Evolutionary conservation across 805 yeast species (phyloP), one percentile per base, ranked within the genome.

Genomic region (Isabelozyma rhagii): DNA sequence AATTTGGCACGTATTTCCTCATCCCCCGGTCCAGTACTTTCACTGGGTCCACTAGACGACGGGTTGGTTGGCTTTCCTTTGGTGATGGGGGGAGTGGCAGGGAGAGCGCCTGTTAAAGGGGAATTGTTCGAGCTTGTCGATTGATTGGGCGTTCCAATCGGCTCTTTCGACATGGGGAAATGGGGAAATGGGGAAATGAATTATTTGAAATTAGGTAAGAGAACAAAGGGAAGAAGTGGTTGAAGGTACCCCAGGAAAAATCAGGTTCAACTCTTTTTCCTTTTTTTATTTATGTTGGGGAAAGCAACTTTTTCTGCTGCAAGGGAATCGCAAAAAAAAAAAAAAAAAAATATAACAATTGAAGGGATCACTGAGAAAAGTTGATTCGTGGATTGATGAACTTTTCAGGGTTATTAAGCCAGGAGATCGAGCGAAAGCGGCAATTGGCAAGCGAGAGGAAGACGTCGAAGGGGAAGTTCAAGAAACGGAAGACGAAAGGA

Each of bases 1-100:
- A 69, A 69, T 27, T 59, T 62, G 3, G 74, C 74, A 41, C 66
- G 64, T 15, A 69, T 57, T 45, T 66, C 69, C 28, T 58, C 27
- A 15, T 15, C 41, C 3, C 10, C 41, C 18, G 5, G 5, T 39
- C 41, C 15, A n/a, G 10, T 15, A 15, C 17, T 11, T 10, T 39
- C 18, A 13, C n/a, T n/a, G 41, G 18, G 18, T 15, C 41, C 18
- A 34, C 39, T 34, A 31, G 36, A 31, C 36, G 11, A 15, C 10
- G 41, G 14, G 21, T 39, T 39, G 41, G 15, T 34, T 11, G 39
- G 14, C 14, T 11, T 34, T 34, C 39, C 14, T 34, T n/a, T n/a
- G 13, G 13, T 34, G 39, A 3, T n/a, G 14, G 13, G 6, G 41
- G 41, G 3, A 8, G 18, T n/a, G 9, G 15, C 41, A 8, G 11